phyloP scores from a whole-genome alignment of 495 filamentous ascomycete genomes.

The Neurospora sp. region DNA sequence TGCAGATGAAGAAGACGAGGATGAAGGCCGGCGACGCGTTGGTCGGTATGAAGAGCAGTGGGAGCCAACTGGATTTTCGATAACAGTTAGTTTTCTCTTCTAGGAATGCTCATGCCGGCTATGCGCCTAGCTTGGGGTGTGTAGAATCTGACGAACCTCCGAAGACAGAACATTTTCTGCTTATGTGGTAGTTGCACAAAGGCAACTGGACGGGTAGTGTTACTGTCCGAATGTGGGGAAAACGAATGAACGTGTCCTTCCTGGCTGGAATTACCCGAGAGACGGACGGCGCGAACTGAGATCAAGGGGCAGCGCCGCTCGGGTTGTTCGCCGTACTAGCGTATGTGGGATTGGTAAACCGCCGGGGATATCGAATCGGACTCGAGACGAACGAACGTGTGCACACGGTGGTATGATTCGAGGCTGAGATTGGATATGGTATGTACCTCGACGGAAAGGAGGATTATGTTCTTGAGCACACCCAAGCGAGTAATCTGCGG shows the following conservation, averaged over 20 bases:
- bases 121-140: not conserved
- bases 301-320: not conserved
- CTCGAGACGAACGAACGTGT: not conserved
- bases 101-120: not conserved
- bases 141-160: conserved; percentile 47
- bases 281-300: not conserved
- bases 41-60: conserved; percentile 64
- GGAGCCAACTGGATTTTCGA: conserved; percentile 48
- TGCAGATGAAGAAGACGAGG: conserved; percentile 79
- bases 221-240: not conserved
- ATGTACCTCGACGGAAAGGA: not conserved
- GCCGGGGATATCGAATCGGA: not conserved
- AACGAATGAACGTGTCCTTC: not conserved
- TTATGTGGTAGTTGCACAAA: not conserved
- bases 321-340: not conserved
- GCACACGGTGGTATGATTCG: not conserved
- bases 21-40: conserved; percentile 80
- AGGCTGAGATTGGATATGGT: not conserved
- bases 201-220: not conserved
- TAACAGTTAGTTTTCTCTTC: not conserved
- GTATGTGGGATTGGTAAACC: not conserved
- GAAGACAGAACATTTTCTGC: conserved; percentile 65
- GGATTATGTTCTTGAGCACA: not conserved
- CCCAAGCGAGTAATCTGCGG: not conserved
- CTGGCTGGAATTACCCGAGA: not conserved